Percentiles rank a stretch among this genome's conserved stretches.
phyloP scores from a whole-genome alignment of 1,284 basidiomycete genomes.

The Fomitiporia mediterranea region DNA sequence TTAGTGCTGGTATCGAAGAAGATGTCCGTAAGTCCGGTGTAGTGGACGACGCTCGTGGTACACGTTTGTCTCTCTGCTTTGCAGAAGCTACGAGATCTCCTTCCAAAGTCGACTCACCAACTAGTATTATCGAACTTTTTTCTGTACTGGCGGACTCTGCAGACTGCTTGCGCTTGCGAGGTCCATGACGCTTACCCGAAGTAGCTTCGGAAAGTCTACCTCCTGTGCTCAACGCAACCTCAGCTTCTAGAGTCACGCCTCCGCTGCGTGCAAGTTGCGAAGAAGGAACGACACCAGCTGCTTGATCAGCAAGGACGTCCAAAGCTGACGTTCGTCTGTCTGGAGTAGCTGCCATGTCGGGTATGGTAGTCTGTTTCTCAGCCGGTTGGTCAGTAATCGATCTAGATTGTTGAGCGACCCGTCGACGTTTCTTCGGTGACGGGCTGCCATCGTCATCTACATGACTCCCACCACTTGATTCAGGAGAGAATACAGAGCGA shows the following conservation, averaged over 20 bases:
- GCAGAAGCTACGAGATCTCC: neutral
- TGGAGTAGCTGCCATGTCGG: neutral
- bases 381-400: neutral
- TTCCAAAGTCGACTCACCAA: neutral
- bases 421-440: constrained; percentile 13
- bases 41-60: constrained; percentile 1
- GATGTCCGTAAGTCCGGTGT: neutral
- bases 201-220: neutral
- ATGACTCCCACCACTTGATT: neutral
- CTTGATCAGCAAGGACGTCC: constrained; percentile 19
- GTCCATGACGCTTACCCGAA: neutral
- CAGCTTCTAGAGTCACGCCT: neutral
- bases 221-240: neutral
- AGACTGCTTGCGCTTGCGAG: constrained; percentile 1
- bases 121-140: neutral
- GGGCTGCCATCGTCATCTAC: constrained; percentile 5
- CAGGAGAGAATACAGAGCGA: constrained; percentile 13
- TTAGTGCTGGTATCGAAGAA: neutral
- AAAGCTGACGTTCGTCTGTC: constrained; percentile 11
- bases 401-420: neutral
- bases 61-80: neutral
- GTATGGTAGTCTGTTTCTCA: neutral
- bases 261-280: constrained; percentile 3
- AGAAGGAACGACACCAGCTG: constrained; percentile 5
- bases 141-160: neutral